These are phyloP conservation scores for Hemisphaericaspora lyxosophila DNA, from an alignment of 1,139 yeast species.

Conservation along the genomic window DNA sequence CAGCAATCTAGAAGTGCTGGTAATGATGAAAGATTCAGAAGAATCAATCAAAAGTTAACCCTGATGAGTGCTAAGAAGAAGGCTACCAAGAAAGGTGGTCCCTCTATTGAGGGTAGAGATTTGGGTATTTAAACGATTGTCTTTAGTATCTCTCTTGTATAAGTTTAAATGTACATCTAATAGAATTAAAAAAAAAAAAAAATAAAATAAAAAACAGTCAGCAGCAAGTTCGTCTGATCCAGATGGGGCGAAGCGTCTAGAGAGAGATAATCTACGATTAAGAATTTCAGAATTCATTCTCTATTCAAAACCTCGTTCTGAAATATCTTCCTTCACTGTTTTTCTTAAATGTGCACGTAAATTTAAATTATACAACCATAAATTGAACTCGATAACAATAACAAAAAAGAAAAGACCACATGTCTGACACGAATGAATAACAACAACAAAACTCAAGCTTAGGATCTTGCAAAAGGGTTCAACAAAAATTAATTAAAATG, in stretches of 20 bases:
- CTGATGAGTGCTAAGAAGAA: conserved; percentile 48
- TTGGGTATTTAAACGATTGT: conserved; percentile 45
- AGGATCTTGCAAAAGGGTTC: not conserved
- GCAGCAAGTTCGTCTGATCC: too few relatives aligned
- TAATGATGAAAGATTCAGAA: conserved; percentile 76
- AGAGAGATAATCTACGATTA: not conserved
- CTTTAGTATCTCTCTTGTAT: not conserved
- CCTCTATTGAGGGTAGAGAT: conserved; percentile 78
- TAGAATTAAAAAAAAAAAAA: too few relatives aligned
- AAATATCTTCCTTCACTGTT: too few relatives aligned
- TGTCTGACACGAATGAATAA: not conserved
- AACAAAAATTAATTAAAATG: not conserved
- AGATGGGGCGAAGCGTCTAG: too few relatives aligned
- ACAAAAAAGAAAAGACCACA: not conserved
- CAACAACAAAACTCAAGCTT: not conserved
- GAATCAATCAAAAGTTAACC: conserved; percentile 58
- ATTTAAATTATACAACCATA: conserved; percentile 16
- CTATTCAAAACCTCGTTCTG: too few relatives aligned
- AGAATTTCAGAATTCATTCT: not conserved
- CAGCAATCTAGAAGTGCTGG: conserved; percentile 48
- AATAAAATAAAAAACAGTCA: too few relatives aligned
- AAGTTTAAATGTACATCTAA: not conserved
- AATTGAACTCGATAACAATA: conserved; percentile 4
- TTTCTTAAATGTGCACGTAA: conserved; percentile 25
- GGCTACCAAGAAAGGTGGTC: conserved; percentile 61